Base-by-base conservation (phyloP, 495 filamentous ascomycete genomes). In the Daldinia concentrica region DNA sequence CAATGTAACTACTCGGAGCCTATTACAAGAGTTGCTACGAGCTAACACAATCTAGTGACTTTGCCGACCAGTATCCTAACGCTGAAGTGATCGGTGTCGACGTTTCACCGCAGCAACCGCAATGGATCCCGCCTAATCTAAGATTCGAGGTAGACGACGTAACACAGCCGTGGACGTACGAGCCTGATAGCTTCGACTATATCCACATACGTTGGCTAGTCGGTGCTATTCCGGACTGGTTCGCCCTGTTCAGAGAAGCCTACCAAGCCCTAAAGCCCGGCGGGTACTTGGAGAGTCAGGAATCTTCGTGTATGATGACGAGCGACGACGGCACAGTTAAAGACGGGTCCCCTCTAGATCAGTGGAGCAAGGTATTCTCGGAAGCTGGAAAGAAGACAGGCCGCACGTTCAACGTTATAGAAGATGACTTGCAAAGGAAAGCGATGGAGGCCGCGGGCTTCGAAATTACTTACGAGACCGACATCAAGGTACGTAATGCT, bases 121-220 rank as follows among this genome's bases (percentile, higher is more conserved):
- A 74, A 30, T 82, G 80, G 74, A 79, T 85, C 8, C 83, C 84
- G 6, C 83, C 83, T 1, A 88, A 87, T 69, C 72, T 79, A 17
- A 78, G 76, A 41, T 89, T 89, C 66, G 84, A 92, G 66, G 73
- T 87, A 50, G 86, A 88, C 60, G 86, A 87, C 59, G 69, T 82
- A 15, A 80, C 82, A 30, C 80, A 75, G 43, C 75, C 79, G 17
- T 89, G 86, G 86, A 82, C 81, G 0, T 88, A 77, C 62, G 64
- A 76, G 5, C 72, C 62, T 9, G 67, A 76, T 48, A 67, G 66
- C 36, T 77, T 92, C 68, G 90, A 92, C 77, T 89, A 85, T 64
- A 82, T 91, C 58, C 89, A 92, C 71, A 81, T 86, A 34, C 84
- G 90, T 6, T 77, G 79, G 37, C 71, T 91, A n/a, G 83, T 83